Percentiles rank a stretch among this genome's conserved stretches.
These are phyloP conservation scores for Pythium guiyangense DNA, from an alignment of 352 stramenopile genomes.

Conservation along the genomic window DNA sequence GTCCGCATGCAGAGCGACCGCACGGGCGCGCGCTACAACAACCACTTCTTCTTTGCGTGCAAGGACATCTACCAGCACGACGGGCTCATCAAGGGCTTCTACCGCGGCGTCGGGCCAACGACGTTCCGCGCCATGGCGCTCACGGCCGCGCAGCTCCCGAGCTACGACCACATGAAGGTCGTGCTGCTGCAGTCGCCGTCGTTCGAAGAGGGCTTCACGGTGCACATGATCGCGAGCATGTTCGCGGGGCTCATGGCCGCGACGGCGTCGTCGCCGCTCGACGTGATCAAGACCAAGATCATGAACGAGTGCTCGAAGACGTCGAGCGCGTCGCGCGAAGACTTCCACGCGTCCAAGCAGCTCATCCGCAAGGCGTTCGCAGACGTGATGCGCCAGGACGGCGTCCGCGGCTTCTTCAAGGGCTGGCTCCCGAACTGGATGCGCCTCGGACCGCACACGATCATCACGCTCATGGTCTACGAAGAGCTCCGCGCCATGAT, in stretches of 20 bases:
- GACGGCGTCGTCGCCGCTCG: conserved; percentile 63
- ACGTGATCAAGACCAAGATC: conserved; percentile 86
- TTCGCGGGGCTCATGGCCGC: conserved; percentile 68
- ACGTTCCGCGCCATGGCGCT: conserved; percentile 68
- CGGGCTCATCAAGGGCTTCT: conserved; percentile 60
- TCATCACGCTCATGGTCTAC: conserved; percentile 76
- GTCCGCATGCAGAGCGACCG: conserved; percentile 75
- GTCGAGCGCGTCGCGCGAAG: conserved; percentile 18
- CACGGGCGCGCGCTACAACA: conserved; percentile 51
- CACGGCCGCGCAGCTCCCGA: conserved; percentile 70
- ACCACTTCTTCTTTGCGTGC: conserved; percentile 59
- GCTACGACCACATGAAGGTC: conserved; percentile 81
- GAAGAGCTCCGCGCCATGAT: conserved; percentile 52
- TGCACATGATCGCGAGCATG: conserved; percentile 70
- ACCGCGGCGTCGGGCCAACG: conserved; percentile 60
- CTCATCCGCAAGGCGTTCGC: conserved; percentile 53
- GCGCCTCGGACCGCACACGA: conserved; percentile 64
- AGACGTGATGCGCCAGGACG: conserved; percentile 45
- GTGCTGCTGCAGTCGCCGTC: conserved; percentile 41
- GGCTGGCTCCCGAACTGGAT: conserved; percentile 77
- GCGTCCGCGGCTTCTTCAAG: conserved; percentile 70
- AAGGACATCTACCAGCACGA: conserved; percentile 57
- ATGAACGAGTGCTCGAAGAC: conserved; percentile 67
- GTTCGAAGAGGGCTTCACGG: conserved; percentile 48
- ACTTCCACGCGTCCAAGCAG: conserved; percentile 27